Base-by-base conservation (phyloP, 139 green algal genomes). In the Chlorella sp. region DNA sequence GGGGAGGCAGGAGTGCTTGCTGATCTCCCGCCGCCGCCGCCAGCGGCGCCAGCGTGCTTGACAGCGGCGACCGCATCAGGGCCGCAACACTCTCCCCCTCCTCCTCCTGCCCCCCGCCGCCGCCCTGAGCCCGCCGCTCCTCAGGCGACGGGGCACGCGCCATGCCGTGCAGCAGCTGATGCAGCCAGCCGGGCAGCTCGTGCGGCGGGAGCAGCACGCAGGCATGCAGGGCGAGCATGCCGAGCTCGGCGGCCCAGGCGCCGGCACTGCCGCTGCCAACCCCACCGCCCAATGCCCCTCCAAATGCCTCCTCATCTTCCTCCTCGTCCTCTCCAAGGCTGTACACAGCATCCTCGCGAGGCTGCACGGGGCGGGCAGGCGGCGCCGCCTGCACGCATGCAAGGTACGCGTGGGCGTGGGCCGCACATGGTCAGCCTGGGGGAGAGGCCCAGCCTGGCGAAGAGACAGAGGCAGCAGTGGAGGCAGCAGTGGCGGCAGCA, bases 211-310 rank as follows among this genome's bases (percentile, higher is more conserved):
- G 81, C 68, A 88, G 26, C 42, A 91, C n/a, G 48, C 69, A 34
- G 68, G 66, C 68, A 15, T 78, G 81, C 88, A 91, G 81, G 14
- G 69, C 81, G 68, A 91, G 81, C 88, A 91, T 81, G 26, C 42
- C 81, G 48, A 91, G 34, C 88, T 91, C 78, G 0, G 88, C 81
- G 32, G 68, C 88, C 88, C 87, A 90, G 76, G 76, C 76, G 1
- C 48, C 76, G 1, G 68, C 68, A 53, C 42, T n/a, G 36, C 18
- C 81, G n/a, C 42, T 18, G 42, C 68, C 66, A 1, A 18, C 32
- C 86, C 39, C 86, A 15, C 24, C 75, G 2, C 19, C 75, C 34
- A 34, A 2, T 34, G 11, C 75, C 14, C 37, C 75, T 21, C 86
- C 64, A 40, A 34, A 2, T 34, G 11, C 75, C 14, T 60, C 75